These are phyloP conservation scores for Sabuloglossum arenarium DNA, from an alignment of 495 filamentous ascomycete species.

Conservation along the genomic window DNA sequence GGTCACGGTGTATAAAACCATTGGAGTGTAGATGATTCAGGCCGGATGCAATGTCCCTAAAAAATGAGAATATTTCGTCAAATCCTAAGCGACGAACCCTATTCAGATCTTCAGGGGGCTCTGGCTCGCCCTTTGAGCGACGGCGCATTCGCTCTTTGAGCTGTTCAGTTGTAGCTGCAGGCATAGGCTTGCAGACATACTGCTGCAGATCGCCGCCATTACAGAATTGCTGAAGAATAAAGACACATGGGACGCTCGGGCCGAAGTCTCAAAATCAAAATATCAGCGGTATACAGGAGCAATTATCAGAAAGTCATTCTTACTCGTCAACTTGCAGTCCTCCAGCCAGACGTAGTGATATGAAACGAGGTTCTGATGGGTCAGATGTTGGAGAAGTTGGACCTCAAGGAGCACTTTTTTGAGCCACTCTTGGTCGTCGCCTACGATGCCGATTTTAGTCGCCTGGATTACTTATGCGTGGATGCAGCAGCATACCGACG, in stretches of 20 bases:
- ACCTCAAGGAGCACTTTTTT: slow-evolving; percentile 89
- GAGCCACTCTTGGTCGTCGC: slow-evolving; percentile 87
- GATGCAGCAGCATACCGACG: slow-evolving; percentile 25
- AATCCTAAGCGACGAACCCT: slow-evolving; percentile 50
- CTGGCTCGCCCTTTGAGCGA: slow-evolving; percentile 43
- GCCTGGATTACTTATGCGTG: slow-evolving; percentile 19
- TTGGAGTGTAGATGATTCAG: slow-evolving; percentile 79
- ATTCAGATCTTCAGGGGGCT: slow-evolving; percentile 24
- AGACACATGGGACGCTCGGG: slow-evolving; percentile 83
- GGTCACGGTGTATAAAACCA: slow-evolving; percentile 86
- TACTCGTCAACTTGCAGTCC: slow-evolving; percentile 48
- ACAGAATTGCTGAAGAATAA: slow-evolving; percentile 95
- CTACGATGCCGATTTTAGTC: slow-evolving; percentile 58
- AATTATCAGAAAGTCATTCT: neutral
- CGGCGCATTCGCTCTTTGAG: slow-evolving; percentile 72
- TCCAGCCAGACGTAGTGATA: slow-evolving; percentile 97
- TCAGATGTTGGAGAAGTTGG: slow-evolving; percentile 71
- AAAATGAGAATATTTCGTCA: slow-evolving; percentile 91
- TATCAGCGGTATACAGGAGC: slow-evolving; percentile 3
- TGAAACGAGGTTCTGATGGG: slow-evolving; percentile 88
- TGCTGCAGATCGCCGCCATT: slow-evolving; percentile 82
- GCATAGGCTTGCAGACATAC: slow-evolving; percentile 48
- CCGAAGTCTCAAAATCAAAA: slow-evolving; percentile 32
- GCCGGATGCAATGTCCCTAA: slow-evolving; percentile 85
- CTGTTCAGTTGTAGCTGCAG: slow-evolving; percentile 48